Evolutionary conservation across 2,329 filamentous ascomycete genomes (phyloP).

Genomic region (Xylaria sp.): DNA sequence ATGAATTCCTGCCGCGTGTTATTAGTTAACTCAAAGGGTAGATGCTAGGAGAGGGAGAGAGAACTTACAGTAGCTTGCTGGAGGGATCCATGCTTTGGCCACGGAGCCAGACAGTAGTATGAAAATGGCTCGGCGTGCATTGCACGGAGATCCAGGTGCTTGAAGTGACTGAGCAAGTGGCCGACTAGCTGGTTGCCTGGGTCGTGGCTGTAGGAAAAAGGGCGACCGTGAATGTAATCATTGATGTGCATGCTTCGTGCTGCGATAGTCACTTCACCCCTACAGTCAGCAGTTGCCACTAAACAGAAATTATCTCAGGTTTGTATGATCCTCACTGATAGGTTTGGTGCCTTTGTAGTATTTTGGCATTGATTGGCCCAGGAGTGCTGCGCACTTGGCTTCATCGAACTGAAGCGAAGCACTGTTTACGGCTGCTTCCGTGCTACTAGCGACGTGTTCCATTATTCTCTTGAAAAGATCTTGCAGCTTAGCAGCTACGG

Average conservation of each 20-base stretch:
- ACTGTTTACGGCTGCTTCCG: neutral
- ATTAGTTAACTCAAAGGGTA: neutral
- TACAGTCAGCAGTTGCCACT: constrained; percentile 5
- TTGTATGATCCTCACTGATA: constrained; percentile 3
- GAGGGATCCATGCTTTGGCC: neutral
- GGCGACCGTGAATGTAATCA: constrained; percentile 4
- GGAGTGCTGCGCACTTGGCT: neutral
- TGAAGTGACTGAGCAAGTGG: neutral
- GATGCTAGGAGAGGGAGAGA: neutral
- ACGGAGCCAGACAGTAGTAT: constrained; percentile 18
- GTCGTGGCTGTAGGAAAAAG: constrained; percentile 1
- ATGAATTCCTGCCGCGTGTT: constrained; percentile 5
- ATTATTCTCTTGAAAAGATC: constrained; percentile 8
- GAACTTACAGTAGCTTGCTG: constrained; percentile 2
- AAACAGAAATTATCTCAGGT: neutral
- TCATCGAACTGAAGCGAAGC: neutral
- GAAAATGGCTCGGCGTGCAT: constrained; percentile 11
- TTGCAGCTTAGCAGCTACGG: neutral
- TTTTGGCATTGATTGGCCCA: constrained; percentile 4
- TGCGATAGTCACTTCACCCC: constrained; percentile 9
- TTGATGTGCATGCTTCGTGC: constrained; percentile 15
- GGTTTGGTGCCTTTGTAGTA: neutral
- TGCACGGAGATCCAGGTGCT: neutral
- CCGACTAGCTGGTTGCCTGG: neutral
- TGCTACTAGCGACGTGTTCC: neutral